Base-by-base conservation (phyloP, 2,329 filamentous ascomycete genomes). In the Aspergillus aculeatus region DNA sequence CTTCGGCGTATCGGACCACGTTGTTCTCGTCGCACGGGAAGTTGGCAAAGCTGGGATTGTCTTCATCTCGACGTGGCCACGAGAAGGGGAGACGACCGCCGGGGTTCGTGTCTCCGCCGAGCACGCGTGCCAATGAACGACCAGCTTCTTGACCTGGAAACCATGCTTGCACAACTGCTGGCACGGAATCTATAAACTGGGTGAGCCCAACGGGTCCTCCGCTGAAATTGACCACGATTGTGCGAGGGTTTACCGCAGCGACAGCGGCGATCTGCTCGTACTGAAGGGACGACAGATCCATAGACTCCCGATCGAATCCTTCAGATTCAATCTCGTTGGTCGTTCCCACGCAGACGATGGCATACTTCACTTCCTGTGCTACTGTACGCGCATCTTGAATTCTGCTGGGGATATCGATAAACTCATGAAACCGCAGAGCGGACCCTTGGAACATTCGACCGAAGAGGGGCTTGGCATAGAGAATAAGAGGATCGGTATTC, bases 261-360 rank as follows among this genome's bases (percentile, higher is more conserved):
- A 35, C 32, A 6, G 32, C 32, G 12, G 32, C 32, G 14, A 52
- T 53, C 23, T 52, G 56, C 14, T 58, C 49, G 23, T 58, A 58
- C 23, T 58, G 49, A 5, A n/a, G 24, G 11, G n/a, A 19, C 2
- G 38, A 16, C 14, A 58, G 31, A 16, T 44, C 21, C n/a, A 58
- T 29, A 1, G 50, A 32, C 35, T 21, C 14, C 14, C 56, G 41
- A 29, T 53, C 50, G 29, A 48, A 53, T 12, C 56, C 56, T 26
- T 58, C 56, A 7, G 50, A 53, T 48, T 54, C 57, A n/a, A 59
- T 50, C 21, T 59, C 57, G 14, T 31, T 32, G 5, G 57, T 59
- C 10, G 57, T 59, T 29, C 11, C 51, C 51, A 44, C 31, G 47
- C 50, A 59, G 14, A 59, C 57, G 21, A 59, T 14, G 21, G 51